phyloP scores from a whole-genome alignment of 768 basidiomycete genomes.

The Lactarius indigo region DNA sequence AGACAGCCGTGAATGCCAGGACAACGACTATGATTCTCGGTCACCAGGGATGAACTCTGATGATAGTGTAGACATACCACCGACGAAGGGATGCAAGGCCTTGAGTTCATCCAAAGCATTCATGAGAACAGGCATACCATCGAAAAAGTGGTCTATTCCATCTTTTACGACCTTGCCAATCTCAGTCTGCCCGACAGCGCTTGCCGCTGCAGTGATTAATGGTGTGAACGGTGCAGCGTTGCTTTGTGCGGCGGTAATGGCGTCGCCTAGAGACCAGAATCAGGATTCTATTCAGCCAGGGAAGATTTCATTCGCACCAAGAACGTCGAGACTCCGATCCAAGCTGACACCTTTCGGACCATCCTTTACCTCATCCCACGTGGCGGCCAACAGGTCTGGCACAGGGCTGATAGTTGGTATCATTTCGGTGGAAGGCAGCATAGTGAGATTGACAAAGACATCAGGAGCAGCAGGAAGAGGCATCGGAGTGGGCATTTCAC shows the following conservation, averaged over 20 bases:
- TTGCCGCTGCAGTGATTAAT: background rate
- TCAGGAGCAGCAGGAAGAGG: background rate
- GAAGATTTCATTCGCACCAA: background rate
- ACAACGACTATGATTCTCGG: slow-evolving; percentile 38
- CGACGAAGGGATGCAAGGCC: slow-evolving; percentile 30
- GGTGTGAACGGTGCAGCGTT: background rate
- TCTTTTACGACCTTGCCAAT: slow-evolving; percentile 21
- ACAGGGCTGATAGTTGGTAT: background rate
- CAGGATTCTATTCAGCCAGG: background rate
- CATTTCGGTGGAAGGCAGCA: background rate
- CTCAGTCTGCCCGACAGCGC: slow-evolving; percentile 3
- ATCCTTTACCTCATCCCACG: slow-evolving; percentile 5
- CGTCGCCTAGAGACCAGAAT: background rate
- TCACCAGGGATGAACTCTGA: background rate
- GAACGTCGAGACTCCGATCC: background rate
- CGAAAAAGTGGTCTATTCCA: slow-evolving; percentile 27
- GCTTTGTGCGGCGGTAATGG: background rate
- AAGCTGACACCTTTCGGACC: background rate
- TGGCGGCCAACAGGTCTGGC: background rate
- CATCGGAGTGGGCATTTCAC: background rate
- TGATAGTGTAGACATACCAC: slow-evolving; percentile 22
- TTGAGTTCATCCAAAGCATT: slow-evolving; percentile 31
- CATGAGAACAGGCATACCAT: slow-evolving; percentile 30
- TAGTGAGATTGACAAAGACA: background rate
- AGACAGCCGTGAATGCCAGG: slow-evolving; percentile 46